Conservation (phyloP, 2,329 filamentous ascomycete genomes). For the Aureobasidium sp. region DNA sequence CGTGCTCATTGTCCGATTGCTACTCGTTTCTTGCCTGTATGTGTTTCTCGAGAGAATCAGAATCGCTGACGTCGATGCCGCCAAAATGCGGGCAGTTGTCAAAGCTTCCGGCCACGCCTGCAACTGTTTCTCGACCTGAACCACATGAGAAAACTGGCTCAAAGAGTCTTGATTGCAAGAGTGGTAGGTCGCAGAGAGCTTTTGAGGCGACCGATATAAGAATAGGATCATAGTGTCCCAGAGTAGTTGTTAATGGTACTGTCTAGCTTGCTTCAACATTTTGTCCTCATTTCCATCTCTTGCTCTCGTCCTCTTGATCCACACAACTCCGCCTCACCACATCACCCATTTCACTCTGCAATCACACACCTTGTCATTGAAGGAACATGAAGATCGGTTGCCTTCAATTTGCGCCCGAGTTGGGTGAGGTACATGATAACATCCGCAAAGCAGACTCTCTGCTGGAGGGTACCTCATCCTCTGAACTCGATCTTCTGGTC, state of each 20-base stretch:
- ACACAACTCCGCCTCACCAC: background rate
- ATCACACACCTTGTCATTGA: background rate
- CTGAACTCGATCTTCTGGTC: constrained; percentile 61
- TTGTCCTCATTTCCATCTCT: background rate
- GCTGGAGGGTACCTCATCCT: constrained; percentile 38
- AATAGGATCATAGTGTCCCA: background rate
- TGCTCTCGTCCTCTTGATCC: background rate
- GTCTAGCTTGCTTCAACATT: background rate
- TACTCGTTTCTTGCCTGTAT: background rate
- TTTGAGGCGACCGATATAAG: too few relatives aligned
- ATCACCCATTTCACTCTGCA: background rate
- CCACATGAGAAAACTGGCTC: background rate
- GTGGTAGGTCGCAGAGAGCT: background rate
- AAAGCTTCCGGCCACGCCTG: constrained; percentile 7
- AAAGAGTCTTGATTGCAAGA: background rate
- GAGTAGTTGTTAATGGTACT: background rate
- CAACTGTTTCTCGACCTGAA: background rate
- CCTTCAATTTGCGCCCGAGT: constrained; percentile 64
- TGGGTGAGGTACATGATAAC: constrained; percentile 65
- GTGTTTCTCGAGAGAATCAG: background rate
- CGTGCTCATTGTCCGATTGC: background rate
- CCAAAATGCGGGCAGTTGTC: constrained; percentile 10
- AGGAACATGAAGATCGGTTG: constrained; percentile 57
- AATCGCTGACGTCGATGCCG: constrained; percentile 9
- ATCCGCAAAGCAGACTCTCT: constrained; percentile 60